Base-by-base conservation (phyloP, 2,329 filamentous ascomycete species). In the Curvularia sp. region DNA sequence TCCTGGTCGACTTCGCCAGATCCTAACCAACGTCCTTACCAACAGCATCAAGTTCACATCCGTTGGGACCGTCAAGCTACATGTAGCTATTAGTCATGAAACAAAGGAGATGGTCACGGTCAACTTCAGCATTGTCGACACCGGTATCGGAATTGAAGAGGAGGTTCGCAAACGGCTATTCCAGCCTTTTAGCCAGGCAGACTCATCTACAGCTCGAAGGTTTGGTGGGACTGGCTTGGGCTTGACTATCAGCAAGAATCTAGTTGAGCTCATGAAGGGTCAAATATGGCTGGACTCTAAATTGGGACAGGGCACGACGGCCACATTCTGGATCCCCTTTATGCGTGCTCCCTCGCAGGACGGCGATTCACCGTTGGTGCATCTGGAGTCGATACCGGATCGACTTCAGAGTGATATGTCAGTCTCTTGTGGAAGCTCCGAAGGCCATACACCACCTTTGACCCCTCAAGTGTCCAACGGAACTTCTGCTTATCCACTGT, bases 221-320 rank as follows among this genome's bases (percentile, higher is more conserved):
- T 93, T 92, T 73, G 90, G 90, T 38, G 91, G 91, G 1, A 93
- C 90, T 1, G 91, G 90, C 1, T 78, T 94, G 0, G 91, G 91
- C 0, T 77, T 94, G 60, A 92, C 90, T 1, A 94, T 94, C 65
- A 91, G 87, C 78, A 93, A 93, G 75, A 92, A 92, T 61, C 76
- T 81, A 5, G 83, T 94, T 2, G 89, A 93, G 58, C 77, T 94
- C 25, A 94, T 95, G 91, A 86, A 86, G 57, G 91, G 91, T 6
- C 79, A 84, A n/a, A 93, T 95, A 61, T 82, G 81, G 0, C 79
- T 94, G 0, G 83, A 91, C 50, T 92, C 90, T 0, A 84, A 81
- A 1, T 74, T 89, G 1, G 89, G 88, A 2, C 79, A 80, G 9
- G 91, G 91, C 3, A 94, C 90, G 0, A 89, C 82, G n/a, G 89